Evolutionary conservation across 257 asterid species (phyloP), one percentile per base, ranked within the genome.

Genomic region (Jasminum sambac): DNA sequence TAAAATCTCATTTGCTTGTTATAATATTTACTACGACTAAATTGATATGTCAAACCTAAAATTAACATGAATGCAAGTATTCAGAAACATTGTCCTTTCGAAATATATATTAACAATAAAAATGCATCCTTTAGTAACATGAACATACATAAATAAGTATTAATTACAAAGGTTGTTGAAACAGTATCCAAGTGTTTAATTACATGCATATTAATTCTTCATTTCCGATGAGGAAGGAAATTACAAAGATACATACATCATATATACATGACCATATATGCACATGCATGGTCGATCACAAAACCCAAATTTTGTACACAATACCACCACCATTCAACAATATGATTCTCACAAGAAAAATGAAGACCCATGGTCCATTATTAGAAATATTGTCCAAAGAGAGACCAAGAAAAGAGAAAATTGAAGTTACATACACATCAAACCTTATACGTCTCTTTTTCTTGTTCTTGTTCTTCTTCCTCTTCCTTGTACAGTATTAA

Each of bases 401-500:
- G 25, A 30, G 0, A 7, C 50, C 30, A n/a, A 38, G 13, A 7
- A 58, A 34, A 11, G 40, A 55, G 11, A 11, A 23, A 65, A 7
- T 9, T 16, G 10, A 17, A 21, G 19, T 34, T 68, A n/a, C 10
- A 26, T 3, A n/a, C 2, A 0, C 46, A 14, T 67, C 77, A 72
- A 61, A 70, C 42, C 71, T 70, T 71, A 38, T 9, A 16, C 8
- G 66, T 17, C 38, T 38, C 50, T 42, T 34, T 37, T 37, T 38
- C 68, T n/a, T n/a, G n/a, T 5, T 64, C 79, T 3, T 40, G 62
- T 0, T 78, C 83, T 3, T 44, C 71, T 0, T 78, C 82, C 7
- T 74, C 80, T 43, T 72, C 81, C 63, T 41, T 72, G 26, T 64
- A 76, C 63, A 83, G 5, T 24, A 66, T 77, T 87, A 78, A 41